Conservation (phyloP, 2,329 filamentous ascomycete species). For the Botrytis fabae region DNA sequence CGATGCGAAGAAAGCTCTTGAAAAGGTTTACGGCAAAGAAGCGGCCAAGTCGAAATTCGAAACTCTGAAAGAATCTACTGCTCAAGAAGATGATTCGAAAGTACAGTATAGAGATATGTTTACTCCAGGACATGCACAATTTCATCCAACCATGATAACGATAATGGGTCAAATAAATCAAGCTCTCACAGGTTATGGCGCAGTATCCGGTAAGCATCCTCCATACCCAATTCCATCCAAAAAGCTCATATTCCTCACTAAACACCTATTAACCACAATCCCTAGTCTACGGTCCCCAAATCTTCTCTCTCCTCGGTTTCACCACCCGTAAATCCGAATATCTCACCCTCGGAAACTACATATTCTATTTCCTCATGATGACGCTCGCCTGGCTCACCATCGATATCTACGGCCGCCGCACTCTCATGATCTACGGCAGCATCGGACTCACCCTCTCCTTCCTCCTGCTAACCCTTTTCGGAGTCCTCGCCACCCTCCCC, state of each 20-base stretch:
- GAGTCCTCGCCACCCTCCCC: conserved; percentile 48
- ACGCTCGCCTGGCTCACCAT: conserved; percentile 61
- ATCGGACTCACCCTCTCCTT: conserved; percentile 51
- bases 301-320: conserved; percentile 62
- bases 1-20: conserved; percentile 51
- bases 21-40: conserved; percentile 51
- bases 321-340: conserved; percentile 52
- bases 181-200: conserved; percentile 57
- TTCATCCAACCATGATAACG: conserved; percentile 60
- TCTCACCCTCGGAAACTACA: conserved; percentile 60
- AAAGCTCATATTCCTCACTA: too few relatives aligned
- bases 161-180: conserved; percentile 65
- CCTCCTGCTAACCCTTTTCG: conserved; percentile 52
- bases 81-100: conserved; percentile 47
- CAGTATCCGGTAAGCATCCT: conserved; percentile 46
- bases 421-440: conserved; percentile 55
- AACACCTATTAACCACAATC: background rate
- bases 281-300: conserved; percentile 62
- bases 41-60: conserved; percentile 51
- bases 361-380: conserved; percentile 60
- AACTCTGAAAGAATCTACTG: conserved; percentile 51
- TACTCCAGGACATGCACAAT: conserved; percentile 53
- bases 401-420: conserved; percentile 55
- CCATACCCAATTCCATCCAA: background rate
- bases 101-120: conserved; percentile 60